A percentile compares a stretch with the other conserved stretches of the same genome.
Conservation (phyloP, 768 basidiomycete species). For the Rhodotorula sphaerocarpa region DNA sequence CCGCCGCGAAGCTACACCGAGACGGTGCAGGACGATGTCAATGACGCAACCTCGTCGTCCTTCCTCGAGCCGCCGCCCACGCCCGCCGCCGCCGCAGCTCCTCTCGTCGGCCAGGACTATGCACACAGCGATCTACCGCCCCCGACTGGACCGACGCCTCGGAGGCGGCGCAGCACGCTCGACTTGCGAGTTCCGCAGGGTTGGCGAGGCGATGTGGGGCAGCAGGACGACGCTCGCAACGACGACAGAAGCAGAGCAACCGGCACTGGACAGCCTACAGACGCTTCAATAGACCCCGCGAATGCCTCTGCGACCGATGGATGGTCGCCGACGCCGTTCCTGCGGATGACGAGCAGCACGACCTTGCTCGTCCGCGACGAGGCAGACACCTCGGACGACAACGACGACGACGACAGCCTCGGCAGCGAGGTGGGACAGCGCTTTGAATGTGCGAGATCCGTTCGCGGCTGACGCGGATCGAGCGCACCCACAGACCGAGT, state of each 20-base stretch:
- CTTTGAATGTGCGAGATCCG: no score
- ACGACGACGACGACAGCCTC: slow-evolving; percentile 3
- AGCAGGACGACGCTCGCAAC: no score
- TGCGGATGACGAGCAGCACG: slow-evolving; percentile 15
- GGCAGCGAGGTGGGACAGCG: slow-evolving; percentile 17
- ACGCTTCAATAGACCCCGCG: neutral
- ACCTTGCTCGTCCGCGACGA: slow-evolving; percentile 3
- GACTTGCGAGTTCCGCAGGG: slow-evolving; percentile 4
- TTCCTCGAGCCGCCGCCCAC: neutral
- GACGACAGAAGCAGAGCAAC: neutral
- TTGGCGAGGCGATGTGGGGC: slow-evolving; percentile 1
- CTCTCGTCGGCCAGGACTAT: neutral
- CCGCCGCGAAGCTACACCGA: slow-evolving; percentile 15
- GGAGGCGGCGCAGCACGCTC: neutral
- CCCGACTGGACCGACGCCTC: neutral
- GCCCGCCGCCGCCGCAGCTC: neutral
- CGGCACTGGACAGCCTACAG: neutral
- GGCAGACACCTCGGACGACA: neutral
- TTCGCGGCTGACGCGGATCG: neutral
- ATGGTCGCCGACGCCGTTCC: no score
- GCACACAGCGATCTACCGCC: neutral
- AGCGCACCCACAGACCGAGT: slow-evolving; percentile 14
- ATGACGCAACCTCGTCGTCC: slow-evolving; percentile 6
- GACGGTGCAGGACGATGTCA: slow-evolving; percentile 7
- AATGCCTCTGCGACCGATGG: neutral